These are phyloP conservation scores for Biancaea sappan DNA, from an alignment of 306 rosid genomes.

Conservation along the genomic window DNA sequence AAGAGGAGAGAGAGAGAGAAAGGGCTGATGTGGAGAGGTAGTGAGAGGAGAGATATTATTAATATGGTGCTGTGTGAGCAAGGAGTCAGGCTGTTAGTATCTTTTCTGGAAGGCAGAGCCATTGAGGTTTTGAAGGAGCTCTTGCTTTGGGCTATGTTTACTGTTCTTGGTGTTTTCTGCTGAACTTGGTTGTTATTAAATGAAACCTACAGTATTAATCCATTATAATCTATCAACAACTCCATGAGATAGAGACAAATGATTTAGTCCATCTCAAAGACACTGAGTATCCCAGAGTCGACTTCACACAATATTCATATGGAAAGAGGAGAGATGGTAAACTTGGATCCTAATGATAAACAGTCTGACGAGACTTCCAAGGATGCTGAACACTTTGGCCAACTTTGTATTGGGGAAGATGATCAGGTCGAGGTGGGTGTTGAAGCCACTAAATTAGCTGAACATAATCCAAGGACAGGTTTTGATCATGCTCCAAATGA, in stretches of 20 bases:
- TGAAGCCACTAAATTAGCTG: slow-evolving; percentile 21
- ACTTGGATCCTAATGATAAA: slow-evolving; percentile 29
- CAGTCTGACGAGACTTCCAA: slow-evolving; percentile 33
- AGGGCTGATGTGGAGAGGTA: too few relatives aligned
- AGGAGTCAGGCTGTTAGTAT: too few relatives aligned
- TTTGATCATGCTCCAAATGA: slow-evolving; percentile 31
- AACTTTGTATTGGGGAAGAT: slow-evolving; percentile 25
- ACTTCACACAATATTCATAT: slow-evolving; percentile 26
- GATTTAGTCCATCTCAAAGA: slow-evolving; percentile 33
- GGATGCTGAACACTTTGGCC: slow-evolving; percentile 29
- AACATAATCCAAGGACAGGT: slow-evolving; percentile 30
- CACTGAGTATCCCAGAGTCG: slow-evolving; percentile 37
- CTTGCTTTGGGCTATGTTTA: too few relatives aligned
- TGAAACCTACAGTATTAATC: too few relatives aligned
- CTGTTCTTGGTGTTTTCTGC: too few relatives aligned
- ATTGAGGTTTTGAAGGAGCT: too few relatives aligned
- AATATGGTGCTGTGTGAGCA: too few relatives aligned
- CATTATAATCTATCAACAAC: too few relatives aligned
- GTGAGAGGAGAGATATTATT: too few relatives aligned
- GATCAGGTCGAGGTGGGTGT: slow-evolving; percentile 30
- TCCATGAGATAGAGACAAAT: slow-evolving; percentile 31
- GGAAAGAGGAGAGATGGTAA: slow-evolving; percentile 34
- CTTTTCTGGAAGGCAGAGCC: too few relatives aligned
- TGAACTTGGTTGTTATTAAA: too few relatives aligned
- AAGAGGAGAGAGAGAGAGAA: too few relatives aligned